Conservation (phyloP, 1,139 yeast genomes). For the Candida frijolesensis region DNA sequence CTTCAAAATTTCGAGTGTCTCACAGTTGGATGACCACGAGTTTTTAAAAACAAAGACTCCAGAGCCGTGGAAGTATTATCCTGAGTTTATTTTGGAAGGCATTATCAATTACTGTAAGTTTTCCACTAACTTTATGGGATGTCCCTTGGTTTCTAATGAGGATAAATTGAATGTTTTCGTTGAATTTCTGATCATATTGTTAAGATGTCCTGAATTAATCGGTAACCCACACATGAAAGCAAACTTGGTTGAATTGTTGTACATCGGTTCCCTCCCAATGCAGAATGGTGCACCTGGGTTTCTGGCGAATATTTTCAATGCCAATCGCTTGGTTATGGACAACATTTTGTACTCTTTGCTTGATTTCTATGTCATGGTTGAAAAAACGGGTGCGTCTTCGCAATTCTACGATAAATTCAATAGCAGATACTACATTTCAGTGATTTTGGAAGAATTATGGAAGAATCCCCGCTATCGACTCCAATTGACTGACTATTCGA, state of each 20-base stretch:
- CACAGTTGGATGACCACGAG: constrained; percentile 68
- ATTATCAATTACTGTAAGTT: constrained; percentile 74
- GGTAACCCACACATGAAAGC: constrained; percentile 95
- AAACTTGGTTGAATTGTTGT: constrained; percentile 76
- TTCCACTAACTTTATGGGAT: constrained; percentile 57
- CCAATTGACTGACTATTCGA: constrained; percentile 70
- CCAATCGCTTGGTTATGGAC: constrained; percentile 61
- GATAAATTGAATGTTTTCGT: constrained; percentile 60
- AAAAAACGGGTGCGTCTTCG: constrained; percentile 91
- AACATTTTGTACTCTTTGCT: constrained; percentile 80
- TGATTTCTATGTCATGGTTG: constrained; percentile 92
- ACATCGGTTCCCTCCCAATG: constrained; percentile 68
- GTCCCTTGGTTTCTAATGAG: constrained; percentile 58
- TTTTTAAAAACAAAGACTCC: constrained; percentile 67
- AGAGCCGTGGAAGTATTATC: constrained; percentile 78
- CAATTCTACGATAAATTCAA: constrained; percentile 97
- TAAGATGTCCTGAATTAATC: constrained; percentile 83
- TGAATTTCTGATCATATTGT: constrained; percentile 69
- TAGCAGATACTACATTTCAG: constrained; percentile 83
- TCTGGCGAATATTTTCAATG: constrained; percentile 64
- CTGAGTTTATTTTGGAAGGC: constrained; percentile 86
- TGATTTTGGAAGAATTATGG: constrained; percentile 84
- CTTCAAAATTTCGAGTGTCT: constrained; percentile 49
- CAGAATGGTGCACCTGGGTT: constrained; percentile 69
- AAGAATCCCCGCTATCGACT: constrained; percentile 64